These are phyloP conservation scores for Conticribra weissflogii DNA, from an alignment of 108 stramenopile genomes.

Conservation along the genomic window DNA sequence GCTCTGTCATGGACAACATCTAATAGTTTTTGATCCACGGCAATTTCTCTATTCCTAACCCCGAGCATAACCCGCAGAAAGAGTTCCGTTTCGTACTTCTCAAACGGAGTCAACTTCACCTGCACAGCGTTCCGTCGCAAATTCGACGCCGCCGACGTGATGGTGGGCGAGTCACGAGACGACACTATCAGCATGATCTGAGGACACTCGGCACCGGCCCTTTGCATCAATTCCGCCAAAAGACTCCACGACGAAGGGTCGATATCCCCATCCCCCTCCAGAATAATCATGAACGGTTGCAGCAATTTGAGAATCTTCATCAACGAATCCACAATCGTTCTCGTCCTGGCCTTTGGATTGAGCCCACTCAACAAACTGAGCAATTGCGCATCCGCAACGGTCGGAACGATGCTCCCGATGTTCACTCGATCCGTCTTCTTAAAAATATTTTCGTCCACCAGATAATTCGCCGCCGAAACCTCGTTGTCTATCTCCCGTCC, in stretches of 20 bases:
- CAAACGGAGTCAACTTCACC: conserved; percentile 49
- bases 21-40: conserved; percentile 36
- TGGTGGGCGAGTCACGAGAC: conserved; percentile 46
- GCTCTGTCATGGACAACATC: conserved; percentile 55
- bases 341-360: conserved; percentile 52
- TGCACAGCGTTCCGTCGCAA: conserved; percentile 39
- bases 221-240: conserved; percentile 49
- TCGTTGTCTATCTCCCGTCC: conserved; percentile 30
- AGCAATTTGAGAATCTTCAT: conserved; percentile 49
- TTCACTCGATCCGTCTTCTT: conserved; percentile 54
- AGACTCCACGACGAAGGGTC: conserved; percentile 56
- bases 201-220: conserved; percentile 43
- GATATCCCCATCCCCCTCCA: conserved; percentile 54
- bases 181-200: conserved; percentile 48
- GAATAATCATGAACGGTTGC: conserved; percentile 39
- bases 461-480: conserved; percentile 33
- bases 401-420: conserved; percentile 49
- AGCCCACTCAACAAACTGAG: conserved; percentile 46
- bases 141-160: conserved; percentile 42
- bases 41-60: conserved; percentile 22
- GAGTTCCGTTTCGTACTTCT: conserved; percentile 49
- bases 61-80: conserved; percentile 41
- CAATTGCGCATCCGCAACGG: conserved; percentile 52
- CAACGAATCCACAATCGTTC: conserved; percentile 50
- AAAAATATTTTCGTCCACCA: conserved; percentile 41